Evolutionary conservation across 306 rosid genomes (phyloP), one percentile per base, ranked within the genome.

Genomic region (Corylus heterophylla): DNA sequence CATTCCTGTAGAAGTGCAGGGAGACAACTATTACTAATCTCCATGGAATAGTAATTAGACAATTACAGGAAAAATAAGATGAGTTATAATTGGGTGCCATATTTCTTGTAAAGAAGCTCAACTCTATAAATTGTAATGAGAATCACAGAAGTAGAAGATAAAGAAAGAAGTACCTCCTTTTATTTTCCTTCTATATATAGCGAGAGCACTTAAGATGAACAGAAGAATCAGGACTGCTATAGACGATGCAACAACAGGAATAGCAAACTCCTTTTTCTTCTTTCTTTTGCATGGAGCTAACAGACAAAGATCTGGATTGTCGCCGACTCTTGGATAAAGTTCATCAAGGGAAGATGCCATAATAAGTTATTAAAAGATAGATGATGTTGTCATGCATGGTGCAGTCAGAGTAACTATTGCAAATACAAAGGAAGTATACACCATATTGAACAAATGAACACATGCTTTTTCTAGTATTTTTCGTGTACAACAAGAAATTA

Each of bases 221-320:
- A 75, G 59, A 71, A 83, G 55, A 44, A 77, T 48, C 48, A 44
- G 44, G 22, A 55, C 77, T 4, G 47, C 61, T 18, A 80, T 20
- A 59, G 70, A 2, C 5, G 84, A 39, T 76, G 77, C 74, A 35
- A 77, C 64, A 22, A 85, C n/a, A 18, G 89, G 86, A 79, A 84
- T 18, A 10, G 81, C 49, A 64, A 54, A 12, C 44, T 77, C 25
- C 29, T 22, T 58, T 55, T 80, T 67, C 51, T 72, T 70, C 14
- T 42, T 54, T 7, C 71, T 76, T 54, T 76, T 55, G 81, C 76
- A 31, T 37, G 79, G 54, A 39, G 50, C 54, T 20, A 58, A 39
- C 18, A 2, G n/a, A 76, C 76, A 73, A 20, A 79, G 61, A 76
- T 54, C 54, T 10, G 73, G 79, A 50, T 85, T 85, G 61, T 52